Base-by-base conservation (phyloP, 2,329 filamentous ascomycete species). In the Penicillium sp. region DNA sequence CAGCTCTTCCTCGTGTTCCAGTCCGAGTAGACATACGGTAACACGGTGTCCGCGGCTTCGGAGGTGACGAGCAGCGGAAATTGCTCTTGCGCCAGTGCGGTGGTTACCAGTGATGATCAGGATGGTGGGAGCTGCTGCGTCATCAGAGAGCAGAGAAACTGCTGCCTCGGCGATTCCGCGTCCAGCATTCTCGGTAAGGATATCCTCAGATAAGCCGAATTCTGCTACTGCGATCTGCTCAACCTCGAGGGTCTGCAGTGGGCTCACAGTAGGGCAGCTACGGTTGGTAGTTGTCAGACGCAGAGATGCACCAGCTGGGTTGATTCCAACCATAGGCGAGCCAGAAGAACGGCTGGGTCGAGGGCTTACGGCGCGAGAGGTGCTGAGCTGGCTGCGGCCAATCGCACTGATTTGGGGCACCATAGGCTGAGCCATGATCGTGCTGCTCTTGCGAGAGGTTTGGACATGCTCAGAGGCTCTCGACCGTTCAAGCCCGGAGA, bases 51-150 rank as follows among this genome's bases (percentile, higher is more conserved):
- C 90, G 65, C 93, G 91, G 72, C 93, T 94, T 55, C 91, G 87
- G 8, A 98, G 84, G 74, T 98, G 93, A 4, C 95, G 87, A 30
- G 89, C 93, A 4, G 93, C 93, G 14, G 92, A 91, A 56, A 98
- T 84, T 3, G 93, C 92, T 60, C 94, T 85, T 40, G 91, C 89
- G 42, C 94, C 93, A 0, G 89, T 93, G 67, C 92, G 92, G 76
- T 97, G 94, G 75, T 97, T 98, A n/a, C 95, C 94, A 0, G 92
- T 93, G n/a, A 98, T 83, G 6, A 98, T 86, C 25, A 96, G 87
- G 53, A 89, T 81, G 6, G 86, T 84, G 0, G 85, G 83, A 33
- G 82, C 78, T 16, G 81, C 77, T 40, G 81, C 78, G 52, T 80
- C 78, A 54, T 82, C 82, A 49, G 96, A 80, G 11, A 91, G 86